phyloP scores from a whole-genome alignment of 2,329 filamentous ascomycete genomes.

The Aureobasidium sp. region DNA sequence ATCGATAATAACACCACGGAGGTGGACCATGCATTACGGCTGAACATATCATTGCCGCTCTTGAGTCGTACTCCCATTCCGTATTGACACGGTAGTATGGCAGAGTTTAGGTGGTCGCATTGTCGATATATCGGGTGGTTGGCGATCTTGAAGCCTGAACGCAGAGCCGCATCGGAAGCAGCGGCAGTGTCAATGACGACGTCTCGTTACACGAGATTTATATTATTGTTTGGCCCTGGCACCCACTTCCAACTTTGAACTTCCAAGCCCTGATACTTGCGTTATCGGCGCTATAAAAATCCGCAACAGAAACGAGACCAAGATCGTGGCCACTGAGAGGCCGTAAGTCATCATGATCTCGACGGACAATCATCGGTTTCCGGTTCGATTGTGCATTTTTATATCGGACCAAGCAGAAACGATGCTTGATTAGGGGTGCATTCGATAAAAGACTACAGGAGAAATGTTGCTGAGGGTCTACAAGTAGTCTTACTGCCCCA shows the following conservation, averaged over 20 bases:
- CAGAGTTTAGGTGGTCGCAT: neutral
- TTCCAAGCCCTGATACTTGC: neutral
- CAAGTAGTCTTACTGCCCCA: neutral
- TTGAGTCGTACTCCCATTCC: neutral
- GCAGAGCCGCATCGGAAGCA: slow-evolving; percentile 14
- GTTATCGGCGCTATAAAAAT: neutral
- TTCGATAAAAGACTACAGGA: too few species aligned
- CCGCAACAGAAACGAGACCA: too few species aligned
- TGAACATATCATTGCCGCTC: neutral
- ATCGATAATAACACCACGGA: neutral
- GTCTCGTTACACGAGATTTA: neutral
- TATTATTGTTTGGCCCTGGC: neutral
- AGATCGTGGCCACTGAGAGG: too few species aligned
- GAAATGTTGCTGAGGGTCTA: too few species aligned
- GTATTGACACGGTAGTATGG: neutral
- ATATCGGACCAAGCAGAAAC: too few species aligned
- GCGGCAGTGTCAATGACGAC: slow-evolving; percentile 11
- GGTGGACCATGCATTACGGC: neutral
- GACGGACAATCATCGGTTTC: too few species aligned
- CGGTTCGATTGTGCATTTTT: too few species aligned
- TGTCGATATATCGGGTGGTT: neutral
- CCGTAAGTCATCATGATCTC: too few species aligned
- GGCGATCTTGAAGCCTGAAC: neutral
- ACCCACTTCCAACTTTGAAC: neutral
- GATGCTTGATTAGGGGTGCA: too few species aligned